Conservation (phyloP, 2,329 filamentous ascomycete genomes). For the Lasiodiplodia sp. region DNA sequence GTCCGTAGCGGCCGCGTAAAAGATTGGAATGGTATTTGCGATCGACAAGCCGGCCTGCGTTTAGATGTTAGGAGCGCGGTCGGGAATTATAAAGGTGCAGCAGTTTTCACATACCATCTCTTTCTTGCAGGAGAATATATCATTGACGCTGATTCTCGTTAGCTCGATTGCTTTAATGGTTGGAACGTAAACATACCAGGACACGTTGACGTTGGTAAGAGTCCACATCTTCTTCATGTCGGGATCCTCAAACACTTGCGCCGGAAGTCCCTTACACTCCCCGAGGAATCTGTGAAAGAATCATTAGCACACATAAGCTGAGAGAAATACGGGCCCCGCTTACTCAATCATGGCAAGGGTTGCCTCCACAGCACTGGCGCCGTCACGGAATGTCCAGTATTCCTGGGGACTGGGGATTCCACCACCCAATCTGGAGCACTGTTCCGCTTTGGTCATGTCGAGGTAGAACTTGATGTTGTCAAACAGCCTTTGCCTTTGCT, state of each 20-base stretch:
- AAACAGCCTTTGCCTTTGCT: background rate
- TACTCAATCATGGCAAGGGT: background rate
- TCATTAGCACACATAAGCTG: background rate
- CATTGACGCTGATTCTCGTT: background rate
- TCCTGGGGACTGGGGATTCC: background rate
- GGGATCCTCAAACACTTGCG: conserved; percentile 1
- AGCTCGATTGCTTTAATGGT: background rate
- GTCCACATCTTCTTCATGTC: conserved; percentile 9
- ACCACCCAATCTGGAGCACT: background rate
- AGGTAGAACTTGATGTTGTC: background rate
- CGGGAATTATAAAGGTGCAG: background rate
- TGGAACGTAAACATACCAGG: background rate
- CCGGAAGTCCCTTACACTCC: background rate
- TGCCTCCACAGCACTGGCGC: background rate
- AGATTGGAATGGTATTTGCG: background rate
- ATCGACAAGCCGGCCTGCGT: background rate
- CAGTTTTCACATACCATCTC: background rate
- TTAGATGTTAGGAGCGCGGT: background rate
- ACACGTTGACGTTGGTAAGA: conserved; percentile 1
- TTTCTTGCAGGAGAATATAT: background rate
- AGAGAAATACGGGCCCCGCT: background rate
- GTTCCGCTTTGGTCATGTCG: conserved; percentile 2
- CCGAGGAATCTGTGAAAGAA: background rate
- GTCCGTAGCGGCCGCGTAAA: background rate
- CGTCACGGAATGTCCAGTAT: conserved; percentile 6